These are phyloP conservation scores for Leucogyrophana mollusca DNA, from an alignment of 768 basidiomycete genomes.

Conservation along the genomic window DNA sequence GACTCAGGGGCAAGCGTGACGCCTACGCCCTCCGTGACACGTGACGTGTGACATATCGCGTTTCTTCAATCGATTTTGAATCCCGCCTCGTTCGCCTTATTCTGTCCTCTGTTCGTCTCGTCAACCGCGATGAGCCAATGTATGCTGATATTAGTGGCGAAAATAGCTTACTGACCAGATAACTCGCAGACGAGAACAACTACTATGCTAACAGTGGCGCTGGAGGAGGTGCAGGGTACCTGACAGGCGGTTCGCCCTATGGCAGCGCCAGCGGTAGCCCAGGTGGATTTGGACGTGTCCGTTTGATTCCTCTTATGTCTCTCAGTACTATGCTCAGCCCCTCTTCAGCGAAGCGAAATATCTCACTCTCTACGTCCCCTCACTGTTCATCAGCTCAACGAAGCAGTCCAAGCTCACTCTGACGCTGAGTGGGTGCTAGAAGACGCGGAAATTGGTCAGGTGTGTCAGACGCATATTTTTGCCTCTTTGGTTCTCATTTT, in stretches of 20 bases:
- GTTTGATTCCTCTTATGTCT: conserved; percentile 7
- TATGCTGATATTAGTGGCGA: conserved; percentile 15
- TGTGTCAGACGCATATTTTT: conserved; percentile 26
- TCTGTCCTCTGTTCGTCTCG: too few relatives aligned
- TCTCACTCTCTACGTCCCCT: conserved; percentile 65
- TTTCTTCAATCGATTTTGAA: conserved; percentile 10
- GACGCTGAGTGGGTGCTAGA: conserved; percentile 91
- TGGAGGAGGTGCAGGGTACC: conserved; percentile 54
- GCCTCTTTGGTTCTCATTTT: conserved; percentile 4
- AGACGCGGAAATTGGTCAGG: conserved; percentile 78
- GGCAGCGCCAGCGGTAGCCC: conserved; percentile 58
- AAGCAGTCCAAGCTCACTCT: conserved; percentile 78
- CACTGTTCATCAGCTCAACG: conserved; percentile 71
- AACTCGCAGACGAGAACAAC: conserved; percentile 29
- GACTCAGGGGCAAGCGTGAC: too few relatives aligned
- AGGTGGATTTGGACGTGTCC: conserved; percentile 47
- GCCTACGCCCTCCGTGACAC: too few relatives aligned
- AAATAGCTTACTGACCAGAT: neutral
- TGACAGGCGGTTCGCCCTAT: conserved; percentile 61
- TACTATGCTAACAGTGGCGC: conserved; percentile 38
- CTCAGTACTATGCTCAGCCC: neutral
- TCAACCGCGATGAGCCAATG: conserved; percentile 42
- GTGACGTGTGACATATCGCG: conserved; percentile 24
- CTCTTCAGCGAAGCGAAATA: conserved; percentile 33
- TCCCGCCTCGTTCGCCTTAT: too few relatives aligned